Conservation (phyloP, 306 rosid genomes). For the Quercus ilex region DNA sequence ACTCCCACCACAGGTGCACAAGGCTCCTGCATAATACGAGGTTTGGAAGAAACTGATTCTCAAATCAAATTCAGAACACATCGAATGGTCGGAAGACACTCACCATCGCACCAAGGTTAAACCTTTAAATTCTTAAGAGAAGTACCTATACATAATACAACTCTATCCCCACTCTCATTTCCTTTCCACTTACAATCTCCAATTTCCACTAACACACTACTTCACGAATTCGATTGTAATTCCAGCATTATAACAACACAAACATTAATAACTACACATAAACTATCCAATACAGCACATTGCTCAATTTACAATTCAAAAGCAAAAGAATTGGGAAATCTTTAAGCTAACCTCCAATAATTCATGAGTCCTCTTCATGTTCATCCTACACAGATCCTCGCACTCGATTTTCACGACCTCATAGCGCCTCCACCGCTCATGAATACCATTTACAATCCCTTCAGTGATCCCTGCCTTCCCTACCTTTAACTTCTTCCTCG, state of each 20-base stretch:
- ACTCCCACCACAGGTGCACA: too few species aligned
- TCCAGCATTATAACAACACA: not conserved
- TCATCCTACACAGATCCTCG: constrained; percentile 69
- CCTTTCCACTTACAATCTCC: not conserved
- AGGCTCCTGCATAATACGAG: too few species aligned
- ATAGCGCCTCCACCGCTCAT: constrained; percentile 73
- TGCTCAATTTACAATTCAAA: not conserved
- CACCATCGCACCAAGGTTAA: too few species aligned
- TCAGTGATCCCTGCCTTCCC: constrained; percentile 94
- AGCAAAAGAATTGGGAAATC: not conserved
- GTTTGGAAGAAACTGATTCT: too few species aligned
- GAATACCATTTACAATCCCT: constrained; percentile 86
- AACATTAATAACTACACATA: not conserved
- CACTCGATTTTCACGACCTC: constrained; percentile 75
- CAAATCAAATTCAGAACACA: too few species aligned
- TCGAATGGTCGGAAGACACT: too few species aligned
- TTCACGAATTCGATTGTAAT: not conserved
- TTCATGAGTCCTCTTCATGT: constrained; percentile 95
- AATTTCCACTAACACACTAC: not conserved
- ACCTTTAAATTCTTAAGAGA: too few species aligned
- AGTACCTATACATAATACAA: too few species aligned
- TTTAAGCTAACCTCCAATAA: constrained; percentile 66
- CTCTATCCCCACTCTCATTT: not conserved
- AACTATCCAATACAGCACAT: not conserved
- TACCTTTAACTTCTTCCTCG: constrained; percentile 63